Percentiles rank a stretch among this genome's conserved stretches.
phyloP scores from a whole-genome alignment of 768 basidiomycete genomes.

The Kwoniella sp. region DNA sequence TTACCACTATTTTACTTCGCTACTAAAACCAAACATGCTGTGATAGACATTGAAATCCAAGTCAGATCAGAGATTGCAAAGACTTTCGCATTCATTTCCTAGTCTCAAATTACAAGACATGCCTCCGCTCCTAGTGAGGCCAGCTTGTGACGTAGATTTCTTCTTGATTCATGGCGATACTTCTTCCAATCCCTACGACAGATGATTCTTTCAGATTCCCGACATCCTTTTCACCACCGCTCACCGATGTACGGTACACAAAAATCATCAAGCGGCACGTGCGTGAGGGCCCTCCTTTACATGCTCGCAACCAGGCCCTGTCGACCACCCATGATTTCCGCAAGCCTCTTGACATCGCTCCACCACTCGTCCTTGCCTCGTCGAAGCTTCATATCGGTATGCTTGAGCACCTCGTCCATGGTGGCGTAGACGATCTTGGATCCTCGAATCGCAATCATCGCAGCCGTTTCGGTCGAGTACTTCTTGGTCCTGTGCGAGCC shows the following conservation, averaged over 20 bases:
- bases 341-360: slow-evolving; percentile 68
- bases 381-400: slow-evolving; percentile 89
- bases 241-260: no score
- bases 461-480: slow-evolving; percentile 60
- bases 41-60: no score
- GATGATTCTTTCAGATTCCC: background rate
- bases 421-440: slow-evolving; percentile 79
- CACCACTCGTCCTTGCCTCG: slow-evolving; percentile 81
- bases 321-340: slow-evolving; percentile 67
- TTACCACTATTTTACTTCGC: no score
- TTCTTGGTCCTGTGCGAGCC: slow-evolving; percentile 22
- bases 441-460: slow-evolving; percentile 88
- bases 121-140: no score
- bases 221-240: background rate
- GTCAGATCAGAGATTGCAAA: no score
- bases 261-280: background rate
- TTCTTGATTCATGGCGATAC: no score
- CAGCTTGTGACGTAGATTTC: no score
- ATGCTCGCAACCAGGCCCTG: slow-evolving; percentile 34
- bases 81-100: no score
- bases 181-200: no score
- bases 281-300: no score
- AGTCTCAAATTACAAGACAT: no score
- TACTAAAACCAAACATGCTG: no score
- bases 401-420: slow-evolving; percentile 76